Evolutionary conservation across 2,329 filamentous ascomycete genomes (phyloP).

Genomic region (Zymoseptoria crescenta): DNA sequence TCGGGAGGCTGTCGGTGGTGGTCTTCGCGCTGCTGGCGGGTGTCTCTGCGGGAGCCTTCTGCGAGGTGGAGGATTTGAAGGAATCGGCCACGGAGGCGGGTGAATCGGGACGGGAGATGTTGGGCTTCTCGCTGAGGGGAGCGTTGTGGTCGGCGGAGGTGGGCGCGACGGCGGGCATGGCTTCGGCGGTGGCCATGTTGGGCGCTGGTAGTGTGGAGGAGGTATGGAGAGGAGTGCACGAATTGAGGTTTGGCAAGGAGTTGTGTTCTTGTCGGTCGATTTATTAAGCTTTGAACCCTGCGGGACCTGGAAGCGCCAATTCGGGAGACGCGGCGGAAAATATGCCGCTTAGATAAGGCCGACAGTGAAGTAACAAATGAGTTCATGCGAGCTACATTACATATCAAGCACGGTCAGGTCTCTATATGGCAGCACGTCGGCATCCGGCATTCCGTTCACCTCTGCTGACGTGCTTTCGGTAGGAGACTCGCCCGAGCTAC

Average conservation of each 20-base stretch:
- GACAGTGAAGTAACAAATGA: no score
- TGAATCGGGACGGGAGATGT: slow-evolving; percentile 19
- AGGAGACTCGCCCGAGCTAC: no score
- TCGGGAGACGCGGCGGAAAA: not conserved
- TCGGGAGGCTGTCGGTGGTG: slow-evolving; percentile 16
- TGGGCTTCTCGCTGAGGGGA: not conserved
- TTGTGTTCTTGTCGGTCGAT: not conserved
- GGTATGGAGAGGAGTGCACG: not conserved
- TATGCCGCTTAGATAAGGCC: not conserved
- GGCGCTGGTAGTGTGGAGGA: not conserved
- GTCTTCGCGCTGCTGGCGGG: slow-evolving; percentile 18
- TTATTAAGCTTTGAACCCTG: not conserved
- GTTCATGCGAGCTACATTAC: no score
- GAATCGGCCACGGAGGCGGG: slow-evolving; percentile 19
- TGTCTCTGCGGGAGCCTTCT: slow-evolving; percentile 15
- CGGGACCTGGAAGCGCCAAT: not conserved
- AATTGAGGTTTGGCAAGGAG: not conserved
- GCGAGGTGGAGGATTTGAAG: slow-evolving; percentile 21
- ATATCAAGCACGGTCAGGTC: no score
- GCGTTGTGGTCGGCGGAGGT: not conserved
- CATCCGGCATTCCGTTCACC: no score
- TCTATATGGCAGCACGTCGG: no score
- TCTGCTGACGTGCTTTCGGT: no score
- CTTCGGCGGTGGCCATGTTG: not conserved
- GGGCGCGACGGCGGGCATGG: not conserved